These are phyloP conservation scores for Plasmodium cynomolgi DNA, from an alignment of 169 alveolate species.

Conservation along the genomic window DNA sequence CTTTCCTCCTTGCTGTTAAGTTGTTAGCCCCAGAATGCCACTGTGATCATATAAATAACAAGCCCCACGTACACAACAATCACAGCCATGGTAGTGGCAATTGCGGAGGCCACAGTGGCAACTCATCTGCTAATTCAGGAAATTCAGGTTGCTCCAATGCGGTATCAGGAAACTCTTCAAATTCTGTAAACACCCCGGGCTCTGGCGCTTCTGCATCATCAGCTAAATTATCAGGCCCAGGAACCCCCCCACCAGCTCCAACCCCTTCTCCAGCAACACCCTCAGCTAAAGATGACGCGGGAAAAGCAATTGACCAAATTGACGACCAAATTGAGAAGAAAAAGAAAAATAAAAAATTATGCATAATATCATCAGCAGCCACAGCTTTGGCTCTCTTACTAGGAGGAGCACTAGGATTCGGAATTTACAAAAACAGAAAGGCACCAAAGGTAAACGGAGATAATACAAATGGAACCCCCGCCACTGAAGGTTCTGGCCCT, in stretches of 20 bases:
- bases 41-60: slow-evolving; percentile 11
- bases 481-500: neutral
- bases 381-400: slow-evolving; percentile 18
- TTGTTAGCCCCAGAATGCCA: slow-evolving; percentile 6
- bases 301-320: slow-evolving; percentile 25
- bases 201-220: neutral
- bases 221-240: neutral
- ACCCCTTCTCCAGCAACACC: slow-evolving; percentile 5
- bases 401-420: slow-evolving; percentile 29
- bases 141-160: neutral
- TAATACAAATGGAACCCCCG: neutral
- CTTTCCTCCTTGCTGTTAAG: slow-evolving; percentile 27
- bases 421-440: neutral
- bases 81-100: neutral
- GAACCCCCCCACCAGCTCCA: neutral
- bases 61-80: neutral
- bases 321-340: slow-evolving; percentile 25
- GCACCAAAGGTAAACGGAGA: neutral
- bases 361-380: slow-evolving; percentile 20
- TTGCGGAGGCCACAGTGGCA: neutral
- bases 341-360: slow-evolving; percentile 14
- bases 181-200: neutral
- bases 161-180: neutral
- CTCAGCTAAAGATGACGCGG: slow-evolving; percentile 1
- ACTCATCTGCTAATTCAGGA: neutral